Evolutionary conservation across 768 basidiomycete species (phyloP), one percentile per base, ranked within the genome.

Genomic region (Chalciporus chontae): DNA sequence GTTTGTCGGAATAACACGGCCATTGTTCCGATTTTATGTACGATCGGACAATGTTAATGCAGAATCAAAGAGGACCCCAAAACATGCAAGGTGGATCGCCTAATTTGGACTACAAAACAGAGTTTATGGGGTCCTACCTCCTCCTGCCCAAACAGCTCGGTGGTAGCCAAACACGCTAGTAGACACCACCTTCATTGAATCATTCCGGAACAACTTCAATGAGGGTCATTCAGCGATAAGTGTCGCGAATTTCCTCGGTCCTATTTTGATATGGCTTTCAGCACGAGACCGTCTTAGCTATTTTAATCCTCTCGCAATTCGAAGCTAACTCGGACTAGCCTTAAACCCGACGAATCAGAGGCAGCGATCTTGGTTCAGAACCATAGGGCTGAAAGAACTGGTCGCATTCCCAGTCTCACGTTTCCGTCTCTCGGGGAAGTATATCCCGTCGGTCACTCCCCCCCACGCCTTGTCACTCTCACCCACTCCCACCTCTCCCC

Each of bases 51-150:
- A 43, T 40, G 18, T n/a, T n/a, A n/a, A n/a, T n/a, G 32, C 8
- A 46, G 45, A 38, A 48, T 44, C 43, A 49, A 61, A 5, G 29
- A 27, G 36, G 63, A 62, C 62, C 59, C 59, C 51, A 34, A 27
- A 29, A 32, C 23, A 17, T 32, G 24, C 15, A 2, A 14, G 18
- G 45, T 31, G 24, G 6, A 9, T 29, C 26, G n/a, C 42, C 32
- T 1, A 26, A 55, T 43, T 40, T 36, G 43, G 57, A 43, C 19
- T 8, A 34, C 1, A 15, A 36, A 59, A 59, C 59, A 52, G 52
- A 58, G 47, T 61, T 58, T 48, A 42, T n/a, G 59, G 56, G 56
- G 57, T 54, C 55, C 18, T 13, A 39, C 15, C 15, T 8, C 3
- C n/a, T 40, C 3, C 19, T 40, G 17, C 14, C 7, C 39, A 40